Evolutionary conservation across 2,329 filamentous ascomycete species (phyloP), one percentile per base, ranked within the genome.

Genomic region (Monilinia fructigena): DNA sequence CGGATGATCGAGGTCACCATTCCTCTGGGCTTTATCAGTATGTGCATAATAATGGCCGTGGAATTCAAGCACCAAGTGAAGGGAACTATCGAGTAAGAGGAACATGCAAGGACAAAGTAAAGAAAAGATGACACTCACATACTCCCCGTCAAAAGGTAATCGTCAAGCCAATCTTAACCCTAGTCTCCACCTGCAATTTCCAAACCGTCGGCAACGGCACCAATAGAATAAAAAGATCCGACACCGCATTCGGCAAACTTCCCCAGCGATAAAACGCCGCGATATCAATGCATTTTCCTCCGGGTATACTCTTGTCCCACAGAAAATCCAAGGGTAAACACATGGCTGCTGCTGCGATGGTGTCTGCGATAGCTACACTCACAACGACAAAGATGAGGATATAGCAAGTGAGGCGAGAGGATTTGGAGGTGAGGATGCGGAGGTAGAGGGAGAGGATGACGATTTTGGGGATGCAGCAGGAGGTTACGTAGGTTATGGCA

Each of bases 1-100:
- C 60, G 60, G 31, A 63, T n/a, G 20, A 63, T 63, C 1, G 60
- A 63, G 11, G 50, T 54, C 20, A 63, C 35, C 23, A 63, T 31
- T n/a, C 60, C 60, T 31, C 60, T 63, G 42, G 5, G 42, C 6
- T 3, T 20, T 18, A 14, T 45, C 12, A 18, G 45, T 53, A 53
- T 23, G 12, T 28, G 26, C 31, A 6, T 35, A 8, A 8, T 6
- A 35, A 1, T 35, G 31, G 31, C 31, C 31, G 4, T 35, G 31
- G 31, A 8, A 35, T 35, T 8, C 4, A 7, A 35, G 31, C 1
- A 8, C 7, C 5, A 5, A 7, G 31, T 35, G 31, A 8, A 35
- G 31, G 31, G 31, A 35, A 35, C 4, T 28, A 35, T 35, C 31
- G 31, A 8, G 31, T 1, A 7, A 35, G 6, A 8, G 31, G 31